Base-by-base conservation (phyloP, 768 basidiomycete species). In the Podaxis sp. region DNA sequence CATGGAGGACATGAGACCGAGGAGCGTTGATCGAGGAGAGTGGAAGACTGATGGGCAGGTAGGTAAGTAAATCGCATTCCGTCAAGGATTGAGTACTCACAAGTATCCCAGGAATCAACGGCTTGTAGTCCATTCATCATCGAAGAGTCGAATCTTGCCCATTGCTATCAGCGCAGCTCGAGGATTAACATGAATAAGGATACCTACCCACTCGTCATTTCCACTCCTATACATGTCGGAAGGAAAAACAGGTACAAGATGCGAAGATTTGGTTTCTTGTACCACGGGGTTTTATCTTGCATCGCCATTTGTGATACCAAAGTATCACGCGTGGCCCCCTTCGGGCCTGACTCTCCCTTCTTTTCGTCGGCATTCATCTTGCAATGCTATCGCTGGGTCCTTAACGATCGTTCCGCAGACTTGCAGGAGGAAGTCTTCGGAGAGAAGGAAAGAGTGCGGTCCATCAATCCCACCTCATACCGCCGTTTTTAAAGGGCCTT, bases 81-180 rank as follows among this genome's bases (percentile, higher is more conserved):
- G 2, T 2, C 7, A 41, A 1, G 30, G 8, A 33, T 10, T 28
- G 51, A n/a, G 1, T 6, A 55, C 79, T 65, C 51, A 87, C 86
- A 87, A 3, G 72, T 73, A 65, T 82, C 76, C 84, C 84, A 87
- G 0, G 84, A 81, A 22, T 79, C 71, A 2, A 87, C 84, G 0
- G 84, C 83, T 70, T 87, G 86, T 46, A 87, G 67, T 40, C 84
- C 85, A 66, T 85, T 87, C 68, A 87, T 76, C 84, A 87, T 87
- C 4, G 84, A 84, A 0, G 84, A 81, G 60, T 86, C 84, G 66
- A 83, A 86, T 1, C 84, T 86, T 13, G 33, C 6, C 56, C 55
- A 36, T 40, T n/a, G 15, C 55, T 7, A 12, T 53, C 30, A 56
- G 26, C 26, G 6, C 37, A 12, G 22, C 8, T 26, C n/a, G 6